phyloP scores from a whole-genome alignment of 768 basidiomycete species.

The Termitomyces heimii region DNA sequence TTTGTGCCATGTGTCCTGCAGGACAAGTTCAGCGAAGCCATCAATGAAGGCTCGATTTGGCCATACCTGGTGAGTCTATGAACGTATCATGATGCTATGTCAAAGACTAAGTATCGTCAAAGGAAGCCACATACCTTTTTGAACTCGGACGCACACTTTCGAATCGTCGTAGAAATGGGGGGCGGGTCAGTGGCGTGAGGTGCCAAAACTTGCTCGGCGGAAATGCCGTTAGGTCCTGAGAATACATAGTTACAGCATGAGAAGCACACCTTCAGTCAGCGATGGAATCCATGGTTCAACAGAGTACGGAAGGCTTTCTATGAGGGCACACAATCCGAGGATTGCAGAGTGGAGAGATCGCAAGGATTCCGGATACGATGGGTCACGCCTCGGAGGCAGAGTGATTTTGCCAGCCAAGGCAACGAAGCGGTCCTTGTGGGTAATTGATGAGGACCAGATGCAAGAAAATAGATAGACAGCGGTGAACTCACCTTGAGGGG shows the following conservation, averaged over 20 bases:
- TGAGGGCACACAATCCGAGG: constrained; percentile 82
- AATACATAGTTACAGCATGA: background rate
- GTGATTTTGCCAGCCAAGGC: constrained; percentile 51
- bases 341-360: constrained; percentile 82
- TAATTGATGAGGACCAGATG: constrained; percentile 7
- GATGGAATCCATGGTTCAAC: constrained; percentile 89
- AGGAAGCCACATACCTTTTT: constrained; percentile 55
- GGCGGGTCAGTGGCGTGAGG: constrained; percentile 79
- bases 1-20: constrained; percentile 86
- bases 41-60: constrained; percentile 5
- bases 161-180: constrained; percentile 86
- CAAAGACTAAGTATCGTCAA: constrained; percentile 3
- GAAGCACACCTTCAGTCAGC: constrained; percentile 60
- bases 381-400: constrained; percentile 65
- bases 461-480: background rate
- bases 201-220: constrained; percentile 51
- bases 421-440: constrained; percentile 72
- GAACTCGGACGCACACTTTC: constrained; percentile 79
- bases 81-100: constrained; percentile 5
- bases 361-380: constrained; percentile 66
- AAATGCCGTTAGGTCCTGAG: constrained; percentile 6
- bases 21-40: constrained; percentile 6
- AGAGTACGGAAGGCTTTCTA: constrained; percentile 93
- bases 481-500: constrained; percentile 62
- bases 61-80: constrained; percentile 58